Base-by-base conservation (phyloP, 2,329 filamentous ascomycete species). In the Penicillium sp. region DNA sequence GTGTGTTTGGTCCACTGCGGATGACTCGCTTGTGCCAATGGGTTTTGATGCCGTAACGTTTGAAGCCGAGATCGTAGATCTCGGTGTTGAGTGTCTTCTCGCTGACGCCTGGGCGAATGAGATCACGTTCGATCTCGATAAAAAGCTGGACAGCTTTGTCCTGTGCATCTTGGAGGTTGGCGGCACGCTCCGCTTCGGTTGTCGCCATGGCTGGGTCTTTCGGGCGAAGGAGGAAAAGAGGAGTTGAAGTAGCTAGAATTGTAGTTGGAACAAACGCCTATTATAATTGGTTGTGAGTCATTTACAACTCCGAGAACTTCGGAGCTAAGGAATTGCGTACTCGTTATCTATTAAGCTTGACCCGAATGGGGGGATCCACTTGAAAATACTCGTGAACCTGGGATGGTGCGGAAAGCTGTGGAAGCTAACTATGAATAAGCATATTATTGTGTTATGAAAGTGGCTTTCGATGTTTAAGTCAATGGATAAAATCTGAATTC, bases 11-110 rank as follows among this genome's bases (percentile, higher is more conserved):
- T 0, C 81, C 81, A 59, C 78, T 80, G 8, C 81, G 72, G 33
- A 83, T 73, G 1, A 83, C 75, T 5, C 80, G 76, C 63, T 83
- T 83, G 67, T 83, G 81, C 81, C 81, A 83, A 58, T 83, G 79
- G 2, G 78, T 82, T 16, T 70, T 67, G 11, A 83, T 72, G 16
- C 72, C 73, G 66, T 80, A 71, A n/a, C 75, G 75, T 35, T 76
- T 66, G 9, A 68, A 60, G 39, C 77, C 79, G 0, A 81, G 72
- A 35, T 75, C 69, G 62, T 81, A 75, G 53, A 83, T 82, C 61
- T 80, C 73, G 29, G 80, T 68, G 68, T 75, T 81, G 25, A 83
- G 67, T 26, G 69, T 66, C 62, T 80, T 81, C 61, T 83, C 81
- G 60, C 69, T 78, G 52, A 82, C 67, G 4, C 81, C 80, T 0